phyloP scores from a whole-genome alignment of 202 grass and related monocot genomes.

The Panicum hallii region DNA sequence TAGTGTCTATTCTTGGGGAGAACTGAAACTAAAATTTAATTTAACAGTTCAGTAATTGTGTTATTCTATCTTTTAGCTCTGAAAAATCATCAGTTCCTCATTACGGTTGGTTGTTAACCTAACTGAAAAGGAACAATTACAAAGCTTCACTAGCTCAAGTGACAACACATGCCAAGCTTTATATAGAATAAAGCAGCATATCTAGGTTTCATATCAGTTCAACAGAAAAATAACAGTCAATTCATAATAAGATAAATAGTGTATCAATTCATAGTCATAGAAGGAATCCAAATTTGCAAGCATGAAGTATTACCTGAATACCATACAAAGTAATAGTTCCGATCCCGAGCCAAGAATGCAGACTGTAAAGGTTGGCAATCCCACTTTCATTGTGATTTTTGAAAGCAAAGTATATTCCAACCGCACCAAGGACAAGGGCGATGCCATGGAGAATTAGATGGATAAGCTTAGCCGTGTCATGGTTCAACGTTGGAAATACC shows the following conservation, averaged over 20 bases:
- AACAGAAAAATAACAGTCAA: background rate
- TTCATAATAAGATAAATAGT: background rate
- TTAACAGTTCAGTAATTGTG: background rate
- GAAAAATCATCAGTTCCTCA: constrained; percentile 30
- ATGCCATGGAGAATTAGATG: constrained; percentile 69
- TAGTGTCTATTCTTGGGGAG: background rate
- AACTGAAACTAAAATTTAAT: constrained; percentile 16
- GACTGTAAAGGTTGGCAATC: constrained; percentile 77
- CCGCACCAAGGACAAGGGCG: constrained; percentile 59
- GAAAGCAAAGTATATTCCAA: constrained; percentile 78
- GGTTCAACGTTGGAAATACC: constrained; percentile 50
- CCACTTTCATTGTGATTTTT: constrained; percentile 80
- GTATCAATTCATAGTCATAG: constrained; percentile 2
- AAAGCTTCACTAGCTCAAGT: background rate
- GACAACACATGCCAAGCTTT: background rate
- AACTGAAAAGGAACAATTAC: background rate
- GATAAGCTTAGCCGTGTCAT: constrained; percentile 58
- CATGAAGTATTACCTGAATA: constrained; percentile 59
- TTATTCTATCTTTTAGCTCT: background rate
- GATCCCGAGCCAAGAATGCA: constrained; percentile 88
- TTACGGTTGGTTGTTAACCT: constrained; percentile 2
- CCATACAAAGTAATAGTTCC: constrained; percentile 62
- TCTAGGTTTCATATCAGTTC: background rate
- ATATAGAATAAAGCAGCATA: background rate
- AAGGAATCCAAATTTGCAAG: background rate